Percentiles rank a stretch among this genome's conserved stretches.
These are phyloP conservation scores for Aspergillus brunneoviolaceus DNA, from an alignment of 2,329 filamentous ascomycete genomes.

Conservation along the genomic window DNA sequence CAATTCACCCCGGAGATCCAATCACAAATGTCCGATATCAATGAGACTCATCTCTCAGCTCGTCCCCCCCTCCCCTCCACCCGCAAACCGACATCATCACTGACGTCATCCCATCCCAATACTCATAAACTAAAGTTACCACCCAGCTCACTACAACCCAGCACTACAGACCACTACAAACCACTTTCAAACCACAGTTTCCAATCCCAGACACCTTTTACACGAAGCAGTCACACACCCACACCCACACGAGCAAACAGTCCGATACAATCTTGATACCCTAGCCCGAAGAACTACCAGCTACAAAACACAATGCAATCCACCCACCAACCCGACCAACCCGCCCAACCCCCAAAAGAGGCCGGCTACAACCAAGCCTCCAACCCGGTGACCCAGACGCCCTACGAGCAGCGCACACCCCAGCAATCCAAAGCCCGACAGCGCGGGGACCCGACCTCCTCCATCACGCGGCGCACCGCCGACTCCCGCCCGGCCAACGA, in stretches of 20 bases:
- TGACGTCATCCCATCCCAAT: slow-evolving; percentile 25
- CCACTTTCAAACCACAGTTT: too few species aligned
- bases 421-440: slow-evolving; percentile 9
- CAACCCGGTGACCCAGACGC: slow-evolving; percentile 35
- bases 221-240: too few species aligned
- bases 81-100: slow-evolving; percentile 3
- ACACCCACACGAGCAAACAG: too few species aligned
- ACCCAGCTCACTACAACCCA: background rate
- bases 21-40: background rate
- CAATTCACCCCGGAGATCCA: background rate
- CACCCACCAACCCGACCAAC: slow-evolving; percentile 15
- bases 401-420: slow-evolving; percentile 24
- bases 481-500: slow-evolving; percentile 32
- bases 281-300: background rate
- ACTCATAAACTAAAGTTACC: background rate
- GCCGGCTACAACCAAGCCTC: slow-evolving; percentile 31
- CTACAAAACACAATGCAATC: slow-evolving; percentile 22
- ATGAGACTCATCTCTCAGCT: too few species aligned
- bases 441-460: slow-evolving; percentile 25
- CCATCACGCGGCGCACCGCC: slow-evolving; percentile 27
- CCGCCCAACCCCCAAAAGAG: slow-evolving; percentile 37
- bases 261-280: too few species aligned
- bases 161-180: background rate
- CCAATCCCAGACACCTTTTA: too few species aligned
- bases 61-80: background rate